Evolutionary conservation across 1,284 basidiomycete genomes (phyloP), one percentile per base, ranked within the genome.

Genomic region (Ceratobasidium papillatum): DNA sequence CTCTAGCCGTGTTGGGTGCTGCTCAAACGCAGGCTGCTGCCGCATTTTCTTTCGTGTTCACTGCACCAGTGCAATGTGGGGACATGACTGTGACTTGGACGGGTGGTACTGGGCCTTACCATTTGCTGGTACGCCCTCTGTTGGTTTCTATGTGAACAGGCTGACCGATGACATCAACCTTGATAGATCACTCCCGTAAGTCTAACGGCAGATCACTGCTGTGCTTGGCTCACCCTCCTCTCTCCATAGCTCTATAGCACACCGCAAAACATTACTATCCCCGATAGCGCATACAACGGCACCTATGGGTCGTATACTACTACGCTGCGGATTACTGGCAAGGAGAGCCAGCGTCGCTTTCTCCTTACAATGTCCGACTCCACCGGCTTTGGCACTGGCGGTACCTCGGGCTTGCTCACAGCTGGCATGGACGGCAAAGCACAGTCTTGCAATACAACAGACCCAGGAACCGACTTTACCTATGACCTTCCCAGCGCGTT

Each of bases 301-400:
- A 87, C 86, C 59, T 78, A 85, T 77, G 92, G 85, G 78, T 81
- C 86, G 12, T 78, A 82, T 72, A 76, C 76, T 0, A 84, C 84
- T 74, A 78, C 92, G 11, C 82, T 84, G 0, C 82, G 89, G 58
- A 25, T 80, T 2, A 78, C 84, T 25, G 80, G 79, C 32, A 78
- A 84, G 12, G 79, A 82, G 69, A 66, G 17, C 49, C 62, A 66
- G 54, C 52, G 71, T 36, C 64, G 66, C 27, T 84, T 92, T 71
- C 73, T 93, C 12, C 77, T 90, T 25, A 85, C 87, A 47, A 90
- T 94, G 90, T 92, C 89, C 27, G 92, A 94, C 80, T 83, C 87
- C 22, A 87, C 86, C 58, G 91, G 91, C 0, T 91, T 90, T 79
- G 90, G 83, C 54, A 83, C 88, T 9, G 91, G 91, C 7, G 91